phyloP scores from a whole-genome alignment of 208 protist genomes.

The Acanthamoeba healyi region DNA sequence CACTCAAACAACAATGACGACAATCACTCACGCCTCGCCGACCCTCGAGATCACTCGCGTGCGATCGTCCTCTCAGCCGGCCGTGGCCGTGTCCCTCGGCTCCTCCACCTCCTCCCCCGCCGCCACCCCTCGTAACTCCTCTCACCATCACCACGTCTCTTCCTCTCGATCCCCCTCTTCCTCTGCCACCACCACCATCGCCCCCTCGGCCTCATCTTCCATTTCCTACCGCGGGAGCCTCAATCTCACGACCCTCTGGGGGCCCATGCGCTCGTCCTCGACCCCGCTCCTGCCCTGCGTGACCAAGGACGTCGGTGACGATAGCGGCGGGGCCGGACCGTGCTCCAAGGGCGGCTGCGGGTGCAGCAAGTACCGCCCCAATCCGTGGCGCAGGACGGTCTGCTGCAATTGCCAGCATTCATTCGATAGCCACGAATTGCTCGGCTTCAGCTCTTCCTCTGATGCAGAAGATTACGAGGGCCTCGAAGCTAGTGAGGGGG shows the following conservation, averaged over 20 bases:
- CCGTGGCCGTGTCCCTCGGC: not conserved
- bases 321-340: not conserved
- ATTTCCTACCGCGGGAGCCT: slow-evolving; percentile 10
- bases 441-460: too few species aligned
- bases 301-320: not conserved
- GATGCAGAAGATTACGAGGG: not conserved
- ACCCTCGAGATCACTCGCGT: not conserved
- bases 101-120: slow-evolving; percentile 19
- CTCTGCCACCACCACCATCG: not conserved
- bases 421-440: slow-evolving; percentile 4
- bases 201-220: not conserved
- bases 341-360: slow-evolving; percentile 18
- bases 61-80: not conserved
- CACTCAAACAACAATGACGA: not conserved
- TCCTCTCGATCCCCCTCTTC: not conserved
- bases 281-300: slow-evolving; percentile 4
- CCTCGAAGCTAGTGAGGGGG: not conserved
- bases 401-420: slow-evolving; percentile 60
- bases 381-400: slow-evolving; percentile 13
- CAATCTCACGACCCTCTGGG: slow-evolving; percentile 17
- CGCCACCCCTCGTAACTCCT: not conserved
- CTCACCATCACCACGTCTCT: not conserved
- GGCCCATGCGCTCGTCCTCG: not conserved
- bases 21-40: not conserved
- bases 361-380: slow-evolving; percentile 54